Base-by-base conservation (phyloP, 306 rosid genomes). In the Parietaria judaica region DNA sequence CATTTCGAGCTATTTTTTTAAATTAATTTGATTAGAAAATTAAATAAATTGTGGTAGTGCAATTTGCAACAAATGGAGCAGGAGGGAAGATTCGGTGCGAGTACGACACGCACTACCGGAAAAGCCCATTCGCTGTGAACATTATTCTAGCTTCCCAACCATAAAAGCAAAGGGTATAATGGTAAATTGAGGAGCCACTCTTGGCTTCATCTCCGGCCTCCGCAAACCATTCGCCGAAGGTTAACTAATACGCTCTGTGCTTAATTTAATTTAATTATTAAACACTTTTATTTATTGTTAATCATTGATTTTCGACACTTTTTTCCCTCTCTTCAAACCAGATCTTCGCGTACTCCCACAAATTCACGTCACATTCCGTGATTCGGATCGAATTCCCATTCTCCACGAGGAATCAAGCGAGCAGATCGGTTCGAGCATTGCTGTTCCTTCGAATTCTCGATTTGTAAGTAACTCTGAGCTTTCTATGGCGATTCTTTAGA, bases 261-360 rank as follows among this genome's bases (percentile, higher is more conserved):
- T 39, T 39, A 39, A 3, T 41, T 23, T 23, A 5, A 41, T 41
- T 41, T 41, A 8, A 5, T 10, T 49, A 49, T 49, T 49, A 49
- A 49, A 7, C 13, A 49, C 9, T 49, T n/a, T 0, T 46, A 61
- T 61, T 45, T 61, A 61, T 61, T 37, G 1, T 23, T 14, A 23
- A 48, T 31, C 36, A 11, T 57, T 49, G 13, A 49, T 49, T 49
- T 2, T 10, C 45, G 45, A 4, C 53, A 9, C 14, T 49, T 49
- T 49, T 10, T 49, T 10, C 53, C 23, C 65, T 15, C 11, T 60
- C 34, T 60, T 60, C 16, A 60, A 58, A 58, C 62, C 55, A 53
- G 71, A 72, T 72, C 71, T 53, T 53, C 67, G 34, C 56, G 36
- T 37, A 10, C 23, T 62, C 48, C 66, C 45, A 35, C 36, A 23